Conservation (phyloP, 345 rosid species). For the Arabis alpina region DNA sequence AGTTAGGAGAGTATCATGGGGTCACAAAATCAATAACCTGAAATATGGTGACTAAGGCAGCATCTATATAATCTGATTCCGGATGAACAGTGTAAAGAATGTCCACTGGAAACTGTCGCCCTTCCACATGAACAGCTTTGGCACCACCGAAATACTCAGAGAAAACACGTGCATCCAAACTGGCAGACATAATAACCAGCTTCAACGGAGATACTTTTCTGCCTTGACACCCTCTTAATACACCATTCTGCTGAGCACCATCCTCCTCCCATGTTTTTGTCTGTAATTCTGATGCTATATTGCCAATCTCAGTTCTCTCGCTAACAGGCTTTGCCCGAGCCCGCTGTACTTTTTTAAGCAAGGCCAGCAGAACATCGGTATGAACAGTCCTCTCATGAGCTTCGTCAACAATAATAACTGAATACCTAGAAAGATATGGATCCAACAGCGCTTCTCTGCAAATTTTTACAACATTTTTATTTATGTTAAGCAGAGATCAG, state of each 20-base stretch:
- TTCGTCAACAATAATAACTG: slow-evolving; percentile 86
- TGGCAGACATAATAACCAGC: slow-evolving; percentile 95
- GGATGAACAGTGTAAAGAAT: slow-evolving; percentile 70
- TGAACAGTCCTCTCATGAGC: slow-evolving; percentile 97
- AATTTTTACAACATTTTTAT: not conserved
- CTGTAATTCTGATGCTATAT: slow-evolving; percentile 42
- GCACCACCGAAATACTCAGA: slow-evolving; percentile 88
- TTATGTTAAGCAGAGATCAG: slow-evolving; percentile 17
- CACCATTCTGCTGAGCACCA: slow-evolving; percentile 39
- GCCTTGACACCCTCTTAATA: slow-evolving; percentile 54
- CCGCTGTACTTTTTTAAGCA: slow-evolving; percentile 74
- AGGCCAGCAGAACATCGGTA: slow-evolving; percentile 87
- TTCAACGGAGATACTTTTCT: slow-evolving; percentile 65
- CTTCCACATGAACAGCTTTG: slow-evolving; percentile 81
- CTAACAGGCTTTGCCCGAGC: slow-evolving; percentile 56
- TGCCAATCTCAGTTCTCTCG: slow-evolving; percentile 34
- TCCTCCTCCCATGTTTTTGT: slow-evolving; percentile 41
- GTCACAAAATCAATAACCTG: slow-evolving; percentile 61
- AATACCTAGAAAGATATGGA: slow-evolving; percentile 81
- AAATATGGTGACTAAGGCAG: slow-evolving; percentile 72
- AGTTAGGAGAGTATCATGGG: not conserved
- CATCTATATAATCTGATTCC: slow-evolving; percentile 78
- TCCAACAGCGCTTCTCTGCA: slow-evolving; percentile 88
- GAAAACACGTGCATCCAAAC: slow-evolving; percentile 88
- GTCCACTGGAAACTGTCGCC: slow-evolving; percentile 85